Evolutionary conservation across 257 asterid species (phyloP).

Genomic region (Vinca minor): DNA sequence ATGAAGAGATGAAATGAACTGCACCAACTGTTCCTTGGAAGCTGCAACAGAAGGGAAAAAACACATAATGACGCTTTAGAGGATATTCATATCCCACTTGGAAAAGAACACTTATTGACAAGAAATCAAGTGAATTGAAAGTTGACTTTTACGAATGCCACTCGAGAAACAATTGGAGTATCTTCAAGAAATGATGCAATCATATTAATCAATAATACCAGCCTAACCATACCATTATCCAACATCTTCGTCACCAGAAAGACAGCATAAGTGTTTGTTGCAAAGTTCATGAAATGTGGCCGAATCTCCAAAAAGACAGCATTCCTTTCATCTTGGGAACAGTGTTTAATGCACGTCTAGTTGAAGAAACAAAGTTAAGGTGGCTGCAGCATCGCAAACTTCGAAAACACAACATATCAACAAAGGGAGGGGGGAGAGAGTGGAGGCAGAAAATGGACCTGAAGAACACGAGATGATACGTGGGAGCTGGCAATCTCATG

Average conservation of each 20-base stretch:
- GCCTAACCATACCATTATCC: slow-evolving; percentile 54
- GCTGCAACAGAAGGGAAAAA: no score
- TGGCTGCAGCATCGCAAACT: slow-evolving; percentile 11
- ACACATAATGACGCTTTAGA: no score
- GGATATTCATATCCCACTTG: no score
- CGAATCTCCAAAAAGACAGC: slow-evolving; percentile 64
- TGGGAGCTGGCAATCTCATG: slow-evolving; percentile 87
- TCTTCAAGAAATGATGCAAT: background rate
- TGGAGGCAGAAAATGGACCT: slow-evolving; percentile 36
- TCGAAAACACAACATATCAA: slow-evolving; percentile 8
- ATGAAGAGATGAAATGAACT: slow-evolving; percentile 66
- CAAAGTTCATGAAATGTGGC: slow-evolving; percentile 60
- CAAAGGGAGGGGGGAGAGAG: background rate
- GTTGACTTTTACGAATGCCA: background rate
- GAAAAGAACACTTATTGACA: no score
- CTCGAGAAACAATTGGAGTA: background rate
- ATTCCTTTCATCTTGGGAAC: slow-evolving; percentile 73
- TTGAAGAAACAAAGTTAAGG: slow-evolving; percentile 7
- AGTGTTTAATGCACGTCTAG: slow-evolving; percentile 79
- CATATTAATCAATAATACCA: background rate
- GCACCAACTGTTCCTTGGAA: slow-evolving; percentile 67
- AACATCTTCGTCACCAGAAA: slow-evolving; percentile 76
- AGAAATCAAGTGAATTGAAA: background rate
- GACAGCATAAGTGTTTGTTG: slow-evolving; percentile 72
- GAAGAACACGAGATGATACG: slow-evolving; percentile 87